Base-by-base conservation (phyloP, 23 red algal genomes). In the Gracilariopsis chorda region DNA sequence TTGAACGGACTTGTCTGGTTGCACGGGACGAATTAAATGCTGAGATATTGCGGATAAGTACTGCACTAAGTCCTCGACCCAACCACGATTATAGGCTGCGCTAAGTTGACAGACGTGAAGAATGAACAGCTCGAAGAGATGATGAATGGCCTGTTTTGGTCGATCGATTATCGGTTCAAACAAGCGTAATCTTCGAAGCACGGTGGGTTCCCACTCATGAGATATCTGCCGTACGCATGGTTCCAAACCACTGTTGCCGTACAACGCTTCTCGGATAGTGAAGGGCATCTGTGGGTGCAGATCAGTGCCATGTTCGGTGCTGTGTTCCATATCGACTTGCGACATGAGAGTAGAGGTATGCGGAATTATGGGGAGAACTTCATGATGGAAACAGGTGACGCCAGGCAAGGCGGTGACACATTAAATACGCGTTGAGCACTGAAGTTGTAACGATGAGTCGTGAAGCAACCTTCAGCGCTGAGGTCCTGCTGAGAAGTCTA, bases 121-220 rank as follows among this genome's bases (percentile, higher is more conserved):
- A 33, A 89, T 89, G 70, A 89, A 78, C 17, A 89, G 69, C 44
- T 89, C 85, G 21, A 89, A 52, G 36, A 89, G 69, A 63, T 89
- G 85, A 63, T 89, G 85, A 10, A 89, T 11, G 19, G 85, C 85
- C 62, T 89, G 85, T 47, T 89, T 89, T 3, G 85, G 85, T 32
- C 85, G 85, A 37, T 89, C 72, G 19, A 89, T 48, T 20, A 89
- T 75, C 12, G 85, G 69, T 30, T 48, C 39, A 42, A 89, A 89
- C 48, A 43, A 51, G 44, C 42, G 34, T 21, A 89, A 46, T 21
- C 85, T 65, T 44, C 47, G 69, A 36, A 60, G 69, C 16, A 89
- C 85, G 44, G 51, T 35, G 43, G 47, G 53, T 37, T 65, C 45
- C 48, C 65, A 89, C 11, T 21, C 34, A 55, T 89, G 72, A 35